These are phyloP conservation scores for Cladosporium sp. DNA, from an alignment of 2,329 filamentous ascomycete genomes.

Conservation along the genomic window DNA sequence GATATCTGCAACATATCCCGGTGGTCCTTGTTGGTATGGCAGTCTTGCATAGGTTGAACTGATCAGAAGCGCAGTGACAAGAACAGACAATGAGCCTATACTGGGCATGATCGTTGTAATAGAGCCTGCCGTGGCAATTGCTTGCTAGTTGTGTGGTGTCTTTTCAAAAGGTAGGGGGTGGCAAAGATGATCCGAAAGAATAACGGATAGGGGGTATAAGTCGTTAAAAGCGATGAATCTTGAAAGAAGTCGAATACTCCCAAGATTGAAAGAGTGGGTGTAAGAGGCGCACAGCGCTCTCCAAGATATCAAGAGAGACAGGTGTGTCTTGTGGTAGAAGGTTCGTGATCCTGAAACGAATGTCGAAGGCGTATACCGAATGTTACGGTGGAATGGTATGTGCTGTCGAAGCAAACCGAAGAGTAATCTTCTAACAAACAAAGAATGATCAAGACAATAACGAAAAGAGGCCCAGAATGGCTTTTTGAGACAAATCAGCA, in stretches of 20 bases:
- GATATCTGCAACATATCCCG: neutral
- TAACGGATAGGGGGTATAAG: too few relatives aligned
- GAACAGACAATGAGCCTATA: neutral
- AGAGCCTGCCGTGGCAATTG: too few relatives aligned
- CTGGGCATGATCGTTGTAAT: neutral
- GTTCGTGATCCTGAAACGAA: neutral
- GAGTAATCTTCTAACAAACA: neutral
- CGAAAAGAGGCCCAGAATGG: too few relatives aligned
- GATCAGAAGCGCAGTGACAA: neutral
- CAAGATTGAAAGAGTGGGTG: neutral
- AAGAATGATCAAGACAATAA: neutral
- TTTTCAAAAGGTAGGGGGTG: too few relatives aligned
- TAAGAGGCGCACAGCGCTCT: neutral
- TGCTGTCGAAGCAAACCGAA: neutral
- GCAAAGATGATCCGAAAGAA: neutral
- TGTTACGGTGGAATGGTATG: neutral
- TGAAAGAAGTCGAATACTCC: too few relatives aligned
- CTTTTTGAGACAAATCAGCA: too few relatives aligned
- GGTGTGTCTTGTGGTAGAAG: neutral
- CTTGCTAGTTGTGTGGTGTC: too few relatives aligned
- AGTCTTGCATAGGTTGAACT: neutral
- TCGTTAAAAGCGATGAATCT: too few relatives aligned
- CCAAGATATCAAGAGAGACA: neutral
- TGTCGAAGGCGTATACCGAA: neutral
- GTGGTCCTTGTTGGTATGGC: neutral